Percentiles rank a stretch among this genome's conserved stretches.
Evolutionary conservation across 2,329 filamentous ascomycete species (phyloP).

Genomic region (Beauveria brongniartii): DNA sequence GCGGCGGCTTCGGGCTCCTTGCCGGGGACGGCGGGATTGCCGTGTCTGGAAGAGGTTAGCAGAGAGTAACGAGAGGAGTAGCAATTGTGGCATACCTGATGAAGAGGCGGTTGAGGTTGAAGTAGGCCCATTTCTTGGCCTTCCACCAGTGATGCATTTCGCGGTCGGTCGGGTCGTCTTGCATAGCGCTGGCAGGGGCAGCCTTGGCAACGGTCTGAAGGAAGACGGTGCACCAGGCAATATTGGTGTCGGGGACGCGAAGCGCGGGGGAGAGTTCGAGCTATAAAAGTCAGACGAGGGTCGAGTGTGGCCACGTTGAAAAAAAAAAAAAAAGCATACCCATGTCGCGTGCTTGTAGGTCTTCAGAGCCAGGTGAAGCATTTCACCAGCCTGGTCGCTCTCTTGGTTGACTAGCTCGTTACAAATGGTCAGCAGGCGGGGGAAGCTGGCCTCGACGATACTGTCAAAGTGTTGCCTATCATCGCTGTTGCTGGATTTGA

Average conservation of each 20-base stretch:
- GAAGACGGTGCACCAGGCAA: constrained; percentile 95
- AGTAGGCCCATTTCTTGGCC: constrained; percentile 99
- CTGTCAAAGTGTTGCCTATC: constrained; percentile 81
- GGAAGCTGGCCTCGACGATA: constrained; percentile 87
- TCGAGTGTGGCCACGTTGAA: not conserved
- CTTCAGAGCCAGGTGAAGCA: constrained; percentile 91
- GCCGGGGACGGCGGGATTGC: constrained; percentile 70
- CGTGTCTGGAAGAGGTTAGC: constrained; percentile 55
- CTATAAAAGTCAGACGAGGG: constrained; percentile 34
- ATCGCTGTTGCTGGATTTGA: constrained; percentile 73
- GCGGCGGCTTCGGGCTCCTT: constrained; percentile 68
- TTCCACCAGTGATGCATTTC: constrained; percentile 99
- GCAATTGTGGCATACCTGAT: constrained; percentile 58
- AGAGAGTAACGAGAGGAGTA: not conserved
- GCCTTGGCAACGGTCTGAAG: constrained; percentile 81
- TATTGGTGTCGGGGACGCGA: constrained; percentile 72
- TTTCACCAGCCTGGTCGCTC: constrained; percentile 90
- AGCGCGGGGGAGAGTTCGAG: constrained; percentile 77
- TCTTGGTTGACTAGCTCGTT: constrained; percentile 84
- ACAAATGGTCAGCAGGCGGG: constrained; percentile 77
- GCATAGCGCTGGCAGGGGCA: constrained; percentile 72
- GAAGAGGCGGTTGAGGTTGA: constrained; percentile 91
- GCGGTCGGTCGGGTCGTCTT: constrained; percentile 73
- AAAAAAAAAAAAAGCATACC: constrained; percentile 38
- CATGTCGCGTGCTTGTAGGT: constrained; percentile 98